Base-by-base conservation (phyloP, 345 rosid genomes). In the Syzygium oleosum region DNA sequence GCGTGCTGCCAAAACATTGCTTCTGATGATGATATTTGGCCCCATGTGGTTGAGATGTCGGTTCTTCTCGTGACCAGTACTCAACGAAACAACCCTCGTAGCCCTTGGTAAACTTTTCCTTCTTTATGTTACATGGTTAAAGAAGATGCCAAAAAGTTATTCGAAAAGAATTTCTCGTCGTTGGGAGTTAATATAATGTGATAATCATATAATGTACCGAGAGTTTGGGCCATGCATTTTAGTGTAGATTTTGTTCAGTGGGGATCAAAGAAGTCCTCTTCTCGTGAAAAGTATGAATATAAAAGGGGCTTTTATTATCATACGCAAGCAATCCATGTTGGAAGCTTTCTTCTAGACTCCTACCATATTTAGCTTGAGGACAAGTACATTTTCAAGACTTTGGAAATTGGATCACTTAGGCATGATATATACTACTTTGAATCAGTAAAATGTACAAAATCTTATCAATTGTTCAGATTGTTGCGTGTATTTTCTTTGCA, bases 1-100 rank as follows among this genome's bases (percentile, higher is more conserved):
- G 98, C 96, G 0, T 96, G 99, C 92, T 95, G 97, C 90, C 95
- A 95, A 90, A 96, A 98, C 88, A 93, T 98, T 90, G 94, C 94
- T 84, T 94, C 95, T 8, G 90, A 88, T 86, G 98, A 96, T 92
- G 96, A 92, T 91, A 94, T 94, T 88, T 96, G 99, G 99, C 87
- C 88, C 53, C 93, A 87, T 92, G 96, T 87, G 7, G 97, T 95
- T 31, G 98, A 96, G 91, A 95, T 98, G 96, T 94, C 96, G 3
- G 96, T 94, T 46, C 93, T 95, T 85, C 92, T 97, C 15, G 92
- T 94, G 61, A 93, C 95, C 87, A 88, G 87, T 87, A 86, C 91
- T 84, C 94, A 95, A 52, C 89, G 84, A 49, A 90, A 90, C 84
- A 94, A 97, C 92, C 97, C 97, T 49, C 96, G 96, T 29, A 95